phyloP scores from a whole-genome alignment of 768 basidiomycete genomes.

The Cytidiella melzeri region DNA sequence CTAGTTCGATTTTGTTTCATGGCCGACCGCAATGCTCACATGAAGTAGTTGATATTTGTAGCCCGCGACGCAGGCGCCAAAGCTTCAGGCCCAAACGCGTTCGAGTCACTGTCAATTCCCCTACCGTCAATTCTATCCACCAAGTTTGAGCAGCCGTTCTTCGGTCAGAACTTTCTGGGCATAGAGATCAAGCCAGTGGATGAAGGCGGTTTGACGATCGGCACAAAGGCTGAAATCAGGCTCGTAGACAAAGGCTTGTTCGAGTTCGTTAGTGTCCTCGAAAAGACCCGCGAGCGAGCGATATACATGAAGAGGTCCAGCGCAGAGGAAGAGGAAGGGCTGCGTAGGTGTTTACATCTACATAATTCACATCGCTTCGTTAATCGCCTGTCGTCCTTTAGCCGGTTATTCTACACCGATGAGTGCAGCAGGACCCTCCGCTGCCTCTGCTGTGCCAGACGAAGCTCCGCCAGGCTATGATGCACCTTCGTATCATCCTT shows the following conservation, averaged over 20 bases:
- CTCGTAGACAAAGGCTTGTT: conserved; percentile 66
- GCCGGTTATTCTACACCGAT: background rate
- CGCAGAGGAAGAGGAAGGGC: conserved; percentile 49
- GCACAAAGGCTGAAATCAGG: conserved; percentile 61
- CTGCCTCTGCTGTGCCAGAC: background rate
- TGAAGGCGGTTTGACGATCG: conserved; percentile 59
- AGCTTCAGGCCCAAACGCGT: conserved; percentile 21
- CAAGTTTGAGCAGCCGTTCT: conserved; percentile 70
- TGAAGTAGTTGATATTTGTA: conserved; percentile 55
- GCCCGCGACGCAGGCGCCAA: conserved; percentile 10
- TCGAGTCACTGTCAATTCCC: conserved; percentile 48
- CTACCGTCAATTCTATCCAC: conserved; percentile 60
- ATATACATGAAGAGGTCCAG: conserved; percentile 69
- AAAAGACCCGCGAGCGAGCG: conserved; percentile 71
- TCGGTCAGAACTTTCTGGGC: conserved; percentile 59
- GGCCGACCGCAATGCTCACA: no score
- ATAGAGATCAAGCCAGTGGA: conserved; percentile 63
- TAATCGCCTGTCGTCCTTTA: background rate
- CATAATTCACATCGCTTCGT: no score
- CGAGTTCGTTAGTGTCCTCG: conserved; percentile 62
- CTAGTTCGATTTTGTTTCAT: conserved; percentile 2
- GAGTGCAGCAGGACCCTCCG: background rate
- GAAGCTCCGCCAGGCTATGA: background rate
- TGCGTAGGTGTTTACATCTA: conserved; percentile 41
- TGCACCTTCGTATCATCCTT: background rate